Base-by-base conservation (phyloP, 352 stramenopile species). In the Globisporangium yorkense region DNA sequence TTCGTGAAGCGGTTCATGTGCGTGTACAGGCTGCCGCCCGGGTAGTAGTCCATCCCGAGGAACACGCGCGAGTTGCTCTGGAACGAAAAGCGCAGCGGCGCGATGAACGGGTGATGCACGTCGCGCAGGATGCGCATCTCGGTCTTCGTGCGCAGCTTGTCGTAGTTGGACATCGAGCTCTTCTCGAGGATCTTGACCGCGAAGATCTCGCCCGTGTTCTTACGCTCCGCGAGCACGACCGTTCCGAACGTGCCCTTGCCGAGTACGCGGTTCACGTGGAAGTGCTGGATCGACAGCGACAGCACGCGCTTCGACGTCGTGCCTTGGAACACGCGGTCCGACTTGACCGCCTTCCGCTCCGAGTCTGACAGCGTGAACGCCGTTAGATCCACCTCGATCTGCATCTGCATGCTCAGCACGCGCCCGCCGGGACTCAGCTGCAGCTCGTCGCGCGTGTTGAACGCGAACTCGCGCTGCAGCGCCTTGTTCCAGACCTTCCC, bases 201-300 rank as follows among this genome's bases (percentile, higher is more conserved):
- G 58, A 96, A 97, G 49, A 97, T 81, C 48, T 94, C 78, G 39
- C 86, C 83, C 13, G 79, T 91, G 50, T 87, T 94, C 67, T 92
- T 92, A 29, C 84, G 80, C 55, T 90, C 84, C 1, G 84, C 80
- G 20, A 94, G 63, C 43, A 94, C 84, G 13, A 94, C 94, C 15
- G 97, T 98, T 18, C 94, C 94, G 54, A 98, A 98, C 35, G 89
- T 95, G 31, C 94, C 94, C 65, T 98, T 98, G 21, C 94, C 94
- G 12, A 98, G 71, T 24, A 98, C 90, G 56, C 95, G 93, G 43
- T 98, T 91, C 35, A 98, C 86, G 45, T 97, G 81, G 68, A 98
- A 98, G 68, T 98, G 91, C 61, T 97, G 87, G 61, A 97, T 92
- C 27, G 83, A 92, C 18, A 93, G 68, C 40, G 82, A 91, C 46